A percentile compares a stretch with the other conserved stretches of the same genome.
phyloP scores from a whole-genome alignment of 108 stramenopile species.

The Chaetoceros muelleri region DNA sequence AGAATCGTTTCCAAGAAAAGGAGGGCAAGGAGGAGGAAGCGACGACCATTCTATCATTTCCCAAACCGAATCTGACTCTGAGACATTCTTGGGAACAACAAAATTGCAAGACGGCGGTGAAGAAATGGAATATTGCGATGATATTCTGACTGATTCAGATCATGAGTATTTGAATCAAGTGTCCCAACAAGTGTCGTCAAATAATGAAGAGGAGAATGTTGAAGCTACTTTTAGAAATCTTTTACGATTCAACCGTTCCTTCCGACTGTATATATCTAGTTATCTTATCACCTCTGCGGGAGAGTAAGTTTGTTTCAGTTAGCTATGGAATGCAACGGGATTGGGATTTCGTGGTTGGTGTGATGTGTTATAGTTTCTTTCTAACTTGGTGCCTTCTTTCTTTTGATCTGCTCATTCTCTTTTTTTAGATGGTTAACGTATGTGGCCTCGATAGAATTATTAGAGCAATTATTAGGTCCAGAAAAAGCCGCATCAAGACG shows the following conservation, averaged over 20 bases:
- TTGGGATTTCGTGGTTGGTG: no score
- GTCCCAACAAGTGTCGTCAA: no score
- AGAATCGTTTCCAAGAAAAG: no score
- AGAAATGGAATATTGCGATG: no score
- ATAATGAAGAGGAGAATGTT: background rate
- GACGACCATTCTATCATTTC: no score
- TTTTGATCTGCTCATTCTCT: background rate
- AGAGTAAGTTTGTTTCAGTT: conserved; percentile 43
- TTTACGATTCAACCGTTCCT: conserved; percentile 21
- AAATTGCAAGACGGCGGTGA: no score
- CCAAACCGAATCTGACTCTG: no score
- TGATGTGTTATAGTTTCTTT: background rate
- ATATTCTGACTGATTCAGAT: no score
- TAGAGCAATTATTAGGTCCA: conserved; percentile 19
- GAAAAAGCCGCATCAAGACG: conserved; percentile 17
- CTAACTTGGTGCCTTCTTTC: background rate
- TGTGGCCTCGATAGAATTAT: conserved; percentile 20
- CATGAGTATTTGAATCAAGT: no score
- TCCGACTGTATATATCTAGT: conserved; percentile 35
- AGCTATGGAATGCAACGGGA: conserved; percentile 21
- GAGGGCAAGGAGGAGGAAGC: no score
- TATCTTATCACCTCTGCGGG: conserved; percentile 45
- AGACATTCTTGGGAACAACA: no score
- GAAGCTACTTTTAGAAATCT: conserved; percentile 5
- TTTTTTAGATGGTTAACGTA: conserved; percentile 21